Evolutionary conservation across 2,329 filamentous ascomycete genomes (phyloP), one percentile per base, ranked within the genome.

Genomic region (Trichophyton schoenleinii): DNA sequence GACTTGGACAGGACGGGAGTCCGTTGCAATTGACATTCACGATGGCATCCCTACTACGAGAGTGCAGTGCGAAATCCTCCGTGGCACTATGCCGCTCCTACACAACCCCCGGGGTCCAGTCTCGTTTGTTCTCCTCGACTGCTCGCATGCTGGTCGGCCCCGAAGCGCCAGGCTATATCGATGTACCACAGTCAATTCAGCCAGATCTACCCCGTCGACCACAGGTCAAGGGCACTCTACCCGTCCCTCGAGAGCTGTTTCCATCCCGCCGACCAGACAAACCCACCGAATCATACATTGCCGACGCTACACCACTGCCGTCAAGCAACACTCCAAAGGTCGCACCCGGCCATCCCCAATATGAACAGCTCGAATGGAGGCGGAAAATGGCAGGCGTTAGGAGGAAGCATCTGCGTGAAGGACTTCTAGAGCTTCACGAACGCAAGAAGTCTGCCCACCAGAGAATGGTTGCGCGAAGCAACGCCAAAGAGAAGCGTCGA

Each of bases 141-240:
- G 63, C 73, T 61, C 67, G 62, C 53, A 68, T 70, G 62, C 69
- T 72, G 67, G 70, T 75, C 60, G 73, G 73, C 31, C 92, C 94
- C 57, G 89, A 96, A 72, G 95, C 91, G 41, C 92, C 94, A 55
- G 82, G 83, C 66, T 97, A 88, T 78, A 88, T 97, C 75, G 85
- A 89, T 66, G 79, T 96, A 61, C 92, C 91, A 57, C 80, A 81
- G 67, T 82, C 88, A 57, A 81, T 84, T n/a, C 90, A 96, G 72
- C 84, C 86, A 58, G 80, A 83, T n/a, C 74, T 77, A 48, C 74
- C 77, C 2, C 69, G 72, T 59, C 77, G 77, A 63, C 77, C 75
- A 15, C 68, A 67, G 57, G 72, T 90, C 38, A 90, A 90, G 72
- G 94, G 94, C 67, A 83, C 86, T 62, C 81, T 99, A 0, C 94